Evolutionary conservation across 1,284 basidiomycete genomes (phyloP).

Genomic region (Melampsora occidentalis): DNA sequence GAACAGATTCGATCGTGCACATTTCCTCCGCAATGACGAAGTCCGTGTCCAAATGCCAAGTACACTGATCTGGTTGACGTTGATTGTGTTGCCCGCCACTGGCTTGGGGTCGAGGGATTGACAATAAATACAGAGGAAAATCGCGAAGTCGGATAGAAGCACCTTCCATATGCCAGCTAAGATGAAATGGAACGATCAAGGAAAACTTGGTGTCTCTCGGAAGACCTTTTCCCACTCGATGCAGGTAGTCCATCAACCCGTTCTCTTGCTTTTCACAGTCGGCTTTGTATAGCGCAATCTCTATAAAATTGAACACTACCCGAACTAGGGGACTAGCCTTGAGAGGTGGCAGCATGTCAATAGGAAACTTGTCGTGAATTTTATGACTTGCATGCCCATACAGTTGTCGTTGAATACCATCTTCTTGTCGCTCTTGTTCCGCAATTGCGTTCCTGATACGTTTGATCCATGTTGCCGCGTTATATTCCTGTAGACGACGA

Average conservation of each 20-base stretch:
- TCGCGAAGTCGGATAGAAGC: constrained; percentile 72
- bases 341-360: constrained; percentile 56
- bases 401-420: constrained; percentile 48
- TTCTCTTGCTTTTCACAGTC: constrained; percentile 60
- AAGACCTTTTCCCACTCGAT: constrained; percentile 68
- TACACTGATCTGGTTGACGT: constrained; percentile 46
- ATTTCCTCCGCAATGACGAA: constrained; percentile 86
- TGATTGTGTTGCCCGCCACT: constrained; percentile 36
- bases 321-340: constrained; percentile 73
- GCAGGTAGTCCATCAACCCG: constrained; percentile 67
- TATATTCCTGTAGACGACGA: constrained; percentile 68
- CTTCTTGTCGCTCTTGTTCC: constrained; percentile 58
- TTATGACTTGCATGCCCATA: constrained; percentile 43
- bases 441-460: constrained; percentile 57
- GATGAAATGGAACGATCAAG: constrained; percentile 76
- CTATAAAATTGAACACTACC: constrained; percentile 64
- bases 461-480: constrained; percentile 75
- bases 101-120: constrained; percentile 50
- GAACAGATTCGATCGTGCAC: constrained; percentile 61
- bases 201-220: constrained; percentile 72
- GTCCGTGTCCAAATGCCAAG: constrained; percentile 71
- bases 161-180: constrained; percentile 68
- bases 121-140: constrained; percentile 60
- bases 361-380: constrained; percentile 54
- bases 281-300: constrained; percentile 64